Evolutionary conservation across 805 yeast species (phyloP).

Genomic region (Candida nanaspora): DNA sequence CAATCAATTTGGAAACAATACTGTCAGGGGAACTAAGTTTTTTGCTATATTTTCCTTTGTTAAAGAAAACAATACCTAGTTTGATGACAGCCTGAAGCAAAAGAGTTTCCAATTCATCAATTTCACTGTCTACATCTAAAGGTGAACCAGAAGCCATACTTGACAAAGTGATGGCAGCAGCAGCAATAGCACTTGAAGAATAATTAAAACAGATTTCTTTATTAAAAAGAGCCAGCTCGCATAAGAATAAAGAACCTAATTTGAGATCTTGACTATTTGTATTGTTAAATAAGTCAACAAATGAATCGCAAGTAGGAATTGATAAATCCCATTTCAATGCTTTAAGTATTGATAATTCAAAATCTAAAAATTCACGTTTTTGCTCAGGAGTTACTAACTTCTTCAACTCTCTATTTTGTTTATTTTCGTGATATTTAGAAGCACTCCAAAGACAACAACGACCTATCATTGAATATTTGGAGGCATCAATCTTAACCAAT

Average conservation of each 20-base stretch:
- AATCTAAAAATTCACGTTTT: slow-evolving; percentile 38
- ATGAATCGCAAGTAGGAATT: slow-evolving; percentile 55
- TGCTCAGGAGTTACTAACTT: slow-evolving; percentile 19
- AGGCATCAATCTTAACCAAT: slow-evolving; percentile 23
- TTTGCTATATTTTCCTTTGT: slow-evolving; percentile 19
- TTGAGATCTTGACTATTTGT: slow-evolving; percentile 40
- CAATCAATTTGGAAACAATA: slow-evolving; percentile 17
- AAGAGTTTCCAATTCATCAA: slow-evolving; percentile 21
- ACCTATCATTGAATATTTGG: slow-evolving; percentile 31
- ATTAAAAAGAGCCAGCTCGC: slow-evolving; percentile 62
- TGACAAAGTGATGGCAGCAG: slow-evolving; percentile 43
- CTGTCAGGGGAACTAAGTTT: slow-evolving; percentile 7
- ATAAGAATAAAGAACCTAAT: slow-evolving; percentile 50
- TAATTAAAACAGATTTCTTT: slow-evolving; percentile 47
- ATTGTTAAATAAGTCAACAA: slow-evolving; percentile 47
- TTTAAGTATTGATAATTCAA: slow-evolving; percentile 63
- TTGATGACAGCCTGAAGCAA: slow-evolving; percentile 17
- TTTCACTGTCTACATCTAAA: slow-evolving; percentile 31
- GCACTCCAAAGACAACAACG: slow-evolving; percentile 41
- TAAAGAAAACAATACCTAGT: slow-evolving; percentile 16
- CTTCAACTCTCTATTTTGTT: slow-evolving; percentile 39
- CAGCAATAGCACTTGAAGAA: slow-evolving; percentile 38
- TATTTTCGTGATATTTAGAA: slow-evolving; percentile 39
- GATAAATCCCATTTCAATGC: slow-evolving; percentile 59
- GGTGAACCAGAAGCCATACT: slow-evolving; percentile 6